Conservation (phyloP, 805 yeast genomes). For the Kodamaea sagamina region DNA sequence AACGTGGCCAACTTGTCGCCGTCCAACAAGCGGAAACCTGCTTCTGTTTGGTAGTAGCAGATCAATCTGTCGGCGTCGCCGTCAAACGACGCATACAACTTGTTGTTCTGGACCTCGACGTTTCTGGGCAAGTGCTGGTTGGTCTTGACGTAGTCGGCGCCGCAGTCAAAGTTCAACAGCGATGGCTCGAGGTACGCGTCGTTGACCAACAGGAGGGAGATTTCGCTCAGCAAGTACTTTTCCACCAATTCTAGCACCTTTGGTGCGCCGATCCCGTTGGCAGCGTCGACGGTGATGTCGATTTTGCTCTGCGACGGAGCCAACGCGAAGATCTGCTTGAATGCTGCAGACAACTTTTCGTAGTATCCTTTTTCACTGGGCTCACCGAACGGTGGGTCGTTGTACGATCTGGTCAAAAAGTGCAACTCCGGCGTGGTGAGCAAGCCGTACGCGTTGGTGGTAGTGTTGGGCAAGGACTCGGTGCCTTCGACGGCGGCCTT, state of each 20-base stretch:
- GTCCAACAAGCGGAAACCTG: constrained; percentile 63
- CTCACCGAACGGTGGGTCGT: constrained; percentile 64
- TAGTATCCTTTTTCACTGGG: constrained; percentile 72
- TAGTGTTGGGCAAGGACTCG: constrained; percentile 44
- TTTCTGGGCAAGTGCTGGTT: constrained; percentile 75
- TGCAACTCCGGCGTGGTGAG: constrained; percentile 95
- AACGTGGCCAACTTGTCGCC: constrained; percentile 93
- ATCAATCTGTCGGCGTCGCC: constrained; percentile 97
- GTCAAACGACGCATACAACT: constrained; percentile 81
- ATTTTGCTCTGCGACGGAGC: constrained; percentile 27
- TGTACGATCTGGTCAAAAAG: constrained; percentile 72
- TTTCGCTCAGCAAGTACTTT: constrained; percentile 37
- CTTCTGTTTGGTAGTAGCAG: constrained; percentile 56
- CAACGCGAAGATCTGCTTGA: constrained; percentile 43
- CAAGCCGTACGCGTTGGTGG: constrained; percentile 58
- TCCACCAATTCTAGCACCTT: constrained; percentile 55
- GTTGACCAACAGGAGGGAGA: constrained; percentile 53
- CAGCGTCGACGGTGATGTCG: constrained; percentile 75
- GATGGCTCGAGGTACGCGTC: constrained; percentile 54
- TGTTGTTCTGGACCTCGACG: constrained; percentile 38
- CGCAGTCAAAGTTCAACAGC: constrained; percentile 74
- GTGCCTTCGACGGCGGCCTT: constrained; percentile 64
- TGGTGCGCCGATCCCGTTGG: constrained; percentile 96
- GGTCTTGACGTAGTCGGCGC: constrained; percentile 95
- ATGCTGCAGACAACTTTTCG: constrained; percentile 57